Evolutionary conservation across 441 rosid genomes (phyloP), one percentile per base, ranked within the genome.

Genomic region (Populus hybrid): DNA sequence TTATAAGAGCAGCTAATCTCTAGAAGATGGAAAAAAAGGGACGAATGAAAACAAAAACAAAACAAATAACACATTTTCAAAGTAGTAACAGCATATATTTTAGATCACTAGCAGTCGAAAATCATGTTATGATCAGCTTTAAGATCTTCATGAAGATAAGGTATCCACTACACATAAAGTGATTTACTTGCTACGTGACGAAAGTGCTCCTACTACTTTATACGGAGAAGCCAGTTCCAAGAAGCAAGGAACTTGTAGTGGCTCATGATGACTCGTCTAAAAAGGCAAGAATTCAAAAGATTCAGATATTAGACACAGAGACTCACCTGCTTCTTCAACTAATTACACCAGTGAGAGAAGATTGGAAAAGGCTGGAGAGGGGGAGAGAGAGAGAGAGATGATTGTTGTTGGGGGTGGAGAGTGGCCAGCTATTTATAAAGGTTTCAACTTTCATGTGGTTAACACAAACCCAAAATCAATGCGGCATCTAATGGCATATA

Each of bases 261-360:
- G 6, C 23, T 28, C 35, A 32, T 35, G 14, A 35, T 32, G 72
- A 36, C 11, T 26, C 30, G 7, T 8, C 23, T 19, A 42, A 18
- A 64, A 34, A 66, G 11, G 50, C 28, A 46, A 18, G 14, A 9
- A 2, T 18, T 21, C 9, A 7, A 14, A 11, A 11, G 70, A 18
- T 63, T 2, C 19, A 42, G 7, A 38, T 38, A 2, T 0, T 5
- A 68, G 68, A 63, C 34, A 70, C 24, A 76, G 75, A 34, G 67
- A 70, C 76, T 77, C 50, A 81, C 83, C 80, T 23, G 63, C 70
- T 70, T 63, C n/a, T 74, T 73, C 72, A 28, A 77, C 30, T 46
- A 59, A 24, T 30, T 53, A 9, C 73, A 23, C 57, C 16, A 16
- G 6, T 28, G 14, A 18, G 35, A 30, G n/a, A 35, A 7, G 21